Evolutionary conservation across 2,329 filamentous ascomycete species (phyloP).

Genomic region (Pseudocercospora musae): DNA sequence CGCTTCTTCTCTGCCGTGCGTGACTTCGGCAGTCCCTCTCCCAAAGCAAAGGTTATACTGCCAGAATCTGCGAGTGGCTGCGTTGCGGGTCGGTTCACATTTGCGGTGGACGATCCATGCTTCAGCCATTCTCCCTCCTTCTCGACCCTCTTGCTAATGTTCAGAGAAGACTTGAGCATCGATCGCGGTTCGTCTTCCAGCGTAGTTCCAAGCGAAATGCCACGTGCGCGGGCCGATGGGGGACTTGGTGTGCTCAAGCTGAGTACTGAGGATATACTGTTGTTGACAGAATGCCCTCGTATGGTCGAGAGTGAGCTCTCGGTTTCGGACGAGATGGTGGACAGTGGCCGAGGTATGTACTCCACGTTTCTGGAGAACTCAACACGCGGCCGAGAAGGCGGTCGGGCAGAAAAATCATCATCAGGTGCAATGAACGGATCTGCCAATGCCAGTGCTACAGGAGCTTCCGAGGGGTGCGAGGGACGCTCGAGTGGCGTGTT

Average conservation of each 20-base stretch:
- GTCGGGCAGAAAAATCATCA: slow-evolving; percentile 35
- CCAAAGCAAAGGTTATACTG: slow-evolving; percentile 16
- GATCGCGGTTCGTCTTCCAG: slow-evolving; percentile 51
- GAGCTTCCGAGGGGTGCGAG: not conserved
- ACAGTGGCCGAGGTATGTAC: slow-evolving; percentile 78
- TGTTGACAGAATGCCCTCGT: slow-evolving; percentile 69
- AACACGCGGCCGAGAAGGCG: slow-evolving; percentile 61
- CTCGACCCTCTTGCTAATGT: slow-evolving; percentile 29
- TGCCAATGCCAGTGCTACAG: not conserved
- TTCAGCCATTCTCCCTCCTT: slow-evolving; percentile 36
- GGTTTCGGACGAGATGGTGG: slow-evolving; percentile 79
- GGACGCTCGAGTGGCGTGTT: slow-evolving; percentile 35
- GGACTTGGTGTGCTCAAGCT: slow-evolving; percentile 55
- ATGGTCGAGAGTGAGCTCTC: slow-evolving; percentile 70
- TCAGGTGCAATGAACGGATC: slow-evolving; percentile 9
- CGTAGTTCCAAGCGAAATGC: slow-evolving; percentile 39
- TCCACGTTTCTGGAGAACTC: slow-evolving; percentile 82
- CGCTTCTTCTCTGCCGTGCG: slow-evolving; percentile 51
- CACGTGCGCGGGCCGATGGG: slow-evolving; percentile 41
- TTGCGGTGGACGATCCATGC: slow-evolving; percentile 19
- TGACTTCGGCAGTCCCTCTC: slow-evolving; percentile 10
- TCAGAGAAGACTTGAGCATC: slow-evolving; percentile 49
- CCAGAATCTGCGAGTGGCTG: slow-evolving; percentile 16
- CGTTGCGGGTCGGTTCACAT: slow-evolving; percentile 23
- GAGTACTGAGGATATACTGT: slow-evolving; percentile 75